Base-by-base conservation (phyloP, 2,329 filamentous ascomycete genomes). In the Byssoonygena ceratinophila region DNA sequence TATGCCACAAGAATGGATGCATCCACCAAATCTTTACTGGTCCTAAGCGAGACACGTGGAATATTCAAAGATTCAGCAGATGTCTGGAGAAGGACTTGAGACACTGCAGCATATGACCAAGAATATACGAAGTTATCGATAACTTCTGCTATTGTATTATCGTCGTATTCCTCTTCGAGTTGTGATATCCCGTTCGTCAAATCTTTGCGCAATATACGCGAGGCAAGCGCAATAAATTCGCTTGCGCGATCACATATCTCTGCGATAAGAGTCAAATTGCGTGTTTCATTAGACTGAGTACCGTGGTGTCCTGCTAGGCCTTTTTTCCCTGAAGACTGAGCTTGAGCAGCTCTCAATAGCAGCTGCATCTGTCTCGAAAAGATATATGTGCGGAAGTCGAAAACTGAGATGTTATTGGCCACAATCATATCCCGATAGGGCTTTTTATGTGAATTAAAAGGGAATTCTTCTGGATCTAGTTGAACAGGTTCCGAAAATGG, bases 321-420 rank as follows among this genome's bases (percentile, higher is more conserved):
- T 9, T 68, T 64, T 16, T 61, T 62, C n/a, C 58, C 60, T 54
- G 59, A 58, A 39, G 71, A 54, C 23, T 64, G 71, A 18, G 64
- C 63, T 63, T 91, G 92, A n/a, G 86, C 89, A 1, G 94, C 77
- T 3, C 90, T 80, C 11, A 95, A 75, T 1, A 97, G 75, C 0
- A 98, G 71, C 2, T 85, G 80, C 57, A 95, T 81, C 62, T 98
- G 91, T 22, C 92, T 80, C 2, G 88, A 83, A 66, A 97, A 98
- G 11, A 98, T 82, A 66, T 98, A 98, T 60, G 85, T 87, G 46
- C 87, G 79, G 66, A 98, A 97, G 67, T 98, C 92, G 64, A 97
- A 96, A 2, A 95, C 76, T 0, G 92, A 98, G 32, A 98, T 94
- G 59, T 95, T 87, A 71, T 94, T 98, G 12, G 87, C 84, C 36